Evolutionary conservation across 257 asterid species (phyloP).

Genomic region (Przewalskia tangutica): DNA sequence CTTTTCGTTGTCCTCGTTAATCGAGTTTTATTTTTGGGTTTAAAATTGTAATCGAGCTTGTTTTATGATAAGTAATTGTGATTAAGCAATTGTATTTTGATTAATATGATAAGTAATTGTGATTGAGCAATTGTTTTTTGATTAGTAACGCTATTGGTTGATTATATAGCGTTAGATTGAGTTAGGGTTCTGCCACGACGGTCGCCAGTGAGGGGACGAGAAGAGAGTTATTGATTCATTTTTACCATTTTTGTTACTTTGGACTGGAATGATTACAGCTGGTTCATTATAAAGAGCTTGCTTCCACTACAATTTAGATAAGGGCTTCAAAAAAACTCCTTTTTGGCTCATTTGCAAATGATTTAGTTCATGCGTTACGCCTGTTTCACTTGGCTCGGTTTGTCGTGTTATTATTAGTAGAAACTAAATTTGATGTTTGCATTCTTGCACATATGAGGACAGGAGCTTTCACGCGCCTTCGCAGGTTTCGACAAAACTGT

Average conservation of each 20-base stretch:
- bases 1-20: background rate
- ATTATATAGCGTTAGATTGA: background rate
- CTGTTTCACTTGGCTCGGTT: background rate
- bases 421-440: background rate
- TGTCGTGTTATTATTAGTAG: background rate
- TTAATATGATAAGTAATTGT: background rate
- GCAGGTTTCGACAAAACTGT: background rate
- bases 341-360: background rate
- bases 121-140: background rate
- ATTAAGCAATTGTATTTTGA: background rate
- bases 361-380: background rate
- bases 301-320: background rate
- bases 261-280: background rate
- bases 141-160: background rate
- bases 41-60: background rate
- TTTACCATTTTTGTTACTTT: background rate
- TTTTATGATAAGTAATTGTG: background rate
- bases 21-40: background rate
- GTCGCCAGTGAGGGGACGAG: no score
- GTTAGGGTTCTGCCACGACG: background rate
- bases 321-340: background rate
- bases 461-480: background rate
- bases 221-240: background rate
- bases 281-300: background rate
- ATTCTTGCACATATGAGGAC: background rate